Conservation (phyloP, 768 basidiomycete species). For the Lentinula raphanica region DNA sequence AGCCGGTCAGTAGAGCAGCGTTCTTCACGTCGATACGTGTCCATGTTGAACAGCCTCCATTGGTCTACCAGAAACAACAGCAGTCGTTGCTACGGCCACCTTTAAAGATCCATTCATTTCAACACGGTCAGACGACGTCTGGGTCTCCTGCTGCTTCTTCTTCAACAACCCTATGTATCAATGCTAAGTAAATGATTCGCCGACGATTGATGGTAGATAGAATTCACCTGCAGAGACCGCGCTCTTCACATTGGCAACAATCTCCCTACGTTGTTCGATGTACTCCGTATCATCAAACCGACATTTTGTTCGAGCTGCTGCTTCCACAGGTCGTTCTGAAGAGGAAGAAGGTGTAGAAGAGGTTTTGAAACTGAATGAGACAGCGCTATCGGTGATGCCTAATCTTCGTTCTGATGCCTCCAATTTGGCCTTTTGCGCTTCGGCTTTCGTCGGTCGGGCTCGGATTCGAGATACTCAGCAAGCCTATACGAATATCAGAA, state of each 20-base stretch:
- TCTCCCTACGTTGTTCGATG: slow-evolving; percentile 84
- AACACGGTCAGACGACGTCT: slow-evolving; percentile 11
- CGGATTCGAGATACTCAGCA: slow-evolving; percentile 80
- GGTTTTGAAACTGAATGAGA: slow-evolving; percentile 26
- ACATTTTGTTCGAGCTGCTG: slow-evolving; percentile 77
- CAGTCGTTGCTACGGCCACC: no score
- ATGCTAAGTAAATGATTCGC: no score
- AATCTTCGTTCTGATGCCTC: slow-evolving; percentile 81
- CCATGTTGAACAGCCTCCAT: no score
- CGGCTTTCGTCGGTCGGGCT: slow-evolving; percentile 71
- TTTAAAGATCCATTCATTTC: slow-evolving; percentile 3
- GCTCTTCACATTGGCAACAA: slow-evolving; percentile 86
- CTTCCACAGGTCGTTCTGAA: slow-evolving; percentile 36
- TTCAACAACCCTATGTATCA: slow-evolving; percentile 69
- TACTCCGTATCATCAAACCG: slow-evolving; percentile 91
- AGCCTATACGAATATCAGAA: slow-evolving; percentile 40
- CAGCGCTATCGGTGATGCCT: slow-evolving; percentile 60
- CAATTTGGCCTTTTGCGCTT: slow-evolving; percentile 77
- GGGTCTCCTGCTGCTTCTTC: slow-evolving; percentile 64
- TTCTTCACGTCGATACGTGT: no score
- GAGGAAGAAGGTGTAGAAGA: slow-evolving; percentile 28
- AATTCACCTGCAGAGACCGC: slow-evolving; percentile 78
- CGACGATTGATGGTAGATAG: no score
- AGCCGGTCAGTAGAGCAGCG: slow-evolving; percentile 77
- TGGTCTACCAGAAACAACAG: background rate